phyloP scores from a whole-genome alignment of 306 rosid genomes.

The Vigna hirtella region DNA sequence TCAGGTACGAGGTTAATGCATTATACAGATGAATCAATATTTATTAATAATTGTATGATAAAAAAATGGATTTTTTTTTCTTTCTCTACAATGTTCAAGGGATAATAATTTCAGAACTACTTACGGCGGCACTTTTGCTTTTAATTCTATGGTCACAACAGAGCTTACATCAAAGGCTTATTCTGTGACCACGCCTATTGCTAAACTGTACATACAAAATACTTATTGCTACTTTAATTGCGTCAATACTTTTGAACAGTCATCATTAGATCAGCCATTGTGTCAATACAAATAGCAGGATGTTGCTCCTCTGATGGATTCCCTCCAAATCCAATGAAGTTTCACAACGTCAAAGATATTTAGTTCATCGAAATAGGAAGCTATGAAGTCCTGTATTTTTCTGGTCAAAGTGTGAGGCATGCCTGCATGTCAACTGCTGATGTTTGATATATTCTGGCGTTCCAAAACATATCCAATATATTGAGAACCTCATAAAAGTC shows the following conservation, averaged over 20 bases:
- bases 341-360: constrained; percentile 1
- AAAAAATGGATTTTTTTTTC: background rate
- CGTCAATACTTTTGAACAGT: background rate
- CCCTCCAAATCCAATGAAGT: background rate
- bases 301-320: constrained; percentile 33
- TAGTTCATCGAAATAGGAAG: constrained; percentile 28
- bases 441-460: background rate
- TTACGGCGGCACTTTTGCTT: constrained; percentile 5
- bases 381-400: constrained; percentile 25
- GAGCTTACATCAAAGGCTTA: background rate
- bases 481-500: constrained; percentile 52
- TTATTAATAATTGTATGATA: constrained; percentile 18
- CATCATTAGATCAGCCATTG: constrained; percentile 11
- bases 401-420: constrained; percentile 28
- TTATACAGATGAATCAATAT: constrained; percentile 17
- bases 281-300: constrained; percentile 23
- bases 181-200: background rate
- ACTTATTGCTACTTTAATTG: background rate
- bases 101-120: constrained; percentile 17
- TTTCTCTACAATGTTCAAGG: constrained; percentile 24
- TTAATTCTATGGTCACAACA: constrained; percentile 33
- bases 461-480: constrained; percentile 11
- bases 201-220: constrained; percentile 42
- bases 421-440: constrained; percentile 32
- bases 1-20: background rate